Conservation (phyloP, 2,329 filamentous ascomycete genomes). For the Thelonectria blattea region DNA sequence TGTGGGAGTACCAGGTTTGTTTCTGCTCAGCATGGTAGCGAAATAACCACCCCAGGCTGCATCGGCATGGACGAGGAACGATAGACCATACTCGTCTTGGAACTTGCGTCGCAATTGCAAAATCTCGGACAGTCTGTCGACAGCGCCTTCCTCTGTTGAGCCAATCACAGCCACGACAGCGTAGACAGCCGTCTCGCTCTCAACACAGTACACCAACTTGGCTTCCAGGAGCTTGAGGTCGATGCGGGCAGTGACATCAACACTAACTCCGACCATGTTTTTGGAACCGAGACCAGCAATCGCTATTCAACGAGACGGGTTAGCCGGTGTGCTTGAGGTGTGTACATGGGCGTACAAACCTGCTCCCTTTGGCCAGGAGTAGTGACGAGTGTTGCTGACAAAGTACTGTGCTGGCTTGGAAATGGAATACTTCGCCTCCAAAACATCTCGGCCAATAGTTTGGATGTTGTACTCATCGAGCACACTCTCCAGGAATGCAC, state of each 20-base stretch:
- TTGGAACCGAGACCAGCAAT: conserved; percentile 52
- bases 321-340: neutral
- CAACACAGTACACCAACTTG: conserved; percentile 40
- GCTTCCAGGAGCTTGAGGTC: conserved; percentile 42
- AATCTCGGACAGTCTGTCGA: conserved; percentile 48
- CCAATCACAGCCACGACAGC: conserved; percentile 54
- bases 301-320: conserved; percentile 34
- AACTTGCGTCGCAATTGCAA: conserved; percentile 48
- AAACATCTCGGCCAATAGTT: conserved; percentile 45
- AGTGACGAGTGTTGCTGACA: conserved; percentile 51
- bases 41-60: conserved; percentile 60
- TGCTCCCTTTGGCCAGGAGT: conserved; percentile 56
- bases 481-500: conserved; percentile 40
- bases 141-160: conserved; percentile 55
- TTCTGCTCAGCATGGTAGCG: conserved; percentile 48
- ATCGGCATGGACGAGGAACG: conserved; percentile 54
- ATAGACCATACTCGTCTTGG: conserved; percentile 48
- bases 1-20: conserved; percentile 23
- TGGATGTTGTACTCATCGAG: conserved; percentile 44
- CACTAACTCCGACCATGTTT: conserved; percentile 47
- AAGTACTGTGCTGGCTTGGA: conserved; percentile 44
- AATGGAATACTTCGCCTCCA: conserved; percentile 45
- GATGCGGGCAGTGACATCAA: conserved; percentile 49
- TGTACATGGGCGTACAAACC: conserved; percentile 40
- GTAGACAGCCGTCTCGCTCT: conserved; percentile 44